phyloP scores from a whole-genome alignment of 495 filamentous ascomycete genomes.

The Aspergillus funiculosus region DNA sequence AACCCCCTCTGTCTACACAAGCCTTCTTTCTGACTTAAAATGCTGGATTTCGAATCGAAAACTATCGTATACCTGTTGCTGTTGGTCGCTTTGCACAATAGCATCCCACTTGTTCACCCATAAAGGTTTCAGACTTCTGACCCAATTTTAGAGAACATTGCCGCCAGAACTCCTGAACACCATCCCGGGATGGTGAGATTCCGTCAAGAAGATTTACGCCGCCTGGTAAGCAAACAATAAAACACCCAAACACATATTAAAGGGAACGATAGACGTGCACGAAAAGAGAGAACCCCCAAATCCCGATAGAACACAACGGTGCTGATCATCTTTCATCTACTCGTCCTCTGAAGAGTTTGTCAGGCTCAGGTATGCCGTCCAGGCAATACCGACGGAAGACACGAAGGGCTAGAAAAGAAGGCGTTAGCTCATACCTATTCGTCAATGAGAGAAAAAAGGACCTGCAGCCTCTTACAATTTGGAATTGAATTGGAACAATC shows the following conservation, averaged over 20 bases:
- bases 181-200: slow-evolving; percentile 9
- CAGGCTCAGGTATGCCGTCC: slow-evolving; percentile 97
- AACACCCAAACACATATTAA: slow-evolving; percentile 2
- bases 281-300: slow-evolving; percentile 3
- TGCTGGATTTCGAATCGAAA: background rate
- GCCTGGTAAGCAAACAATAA: slow-evolving; percentile 15
- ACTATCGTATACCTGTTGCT: background rate
- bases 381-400: slow-evolving; percentile 92
- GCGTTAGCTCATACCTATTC: background rate
- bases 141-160: background rate
- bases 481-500: slow-evolving; percentile 89
- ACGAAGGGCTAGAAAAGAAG: slow-evolving; percentile 72
- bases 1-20: slow-evolving; percentile 1
- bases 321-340: slow-evolving; percentile 14
- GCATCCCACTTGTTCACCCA: background rate
- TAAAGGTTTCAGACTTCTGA: background rate
- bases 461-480: slow-evolving; percentile 63
- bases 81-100: background rate
- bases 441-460: background rate
- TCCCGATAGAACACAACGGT: background rate
- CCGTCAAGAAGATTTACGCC: slow-evolving; percentile 11
- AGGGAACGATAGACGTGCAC: background rate
- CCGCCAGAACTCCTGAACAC: slow-evolving; percentile 13
- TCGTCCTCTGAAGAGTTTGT: slow-evolving; percentile 81
- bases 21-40: background rate